Evolutionary conservation across 2,329 filamentous ascomycete species (phyloP).

Genomic region (Penicillium sp.): DNA sequence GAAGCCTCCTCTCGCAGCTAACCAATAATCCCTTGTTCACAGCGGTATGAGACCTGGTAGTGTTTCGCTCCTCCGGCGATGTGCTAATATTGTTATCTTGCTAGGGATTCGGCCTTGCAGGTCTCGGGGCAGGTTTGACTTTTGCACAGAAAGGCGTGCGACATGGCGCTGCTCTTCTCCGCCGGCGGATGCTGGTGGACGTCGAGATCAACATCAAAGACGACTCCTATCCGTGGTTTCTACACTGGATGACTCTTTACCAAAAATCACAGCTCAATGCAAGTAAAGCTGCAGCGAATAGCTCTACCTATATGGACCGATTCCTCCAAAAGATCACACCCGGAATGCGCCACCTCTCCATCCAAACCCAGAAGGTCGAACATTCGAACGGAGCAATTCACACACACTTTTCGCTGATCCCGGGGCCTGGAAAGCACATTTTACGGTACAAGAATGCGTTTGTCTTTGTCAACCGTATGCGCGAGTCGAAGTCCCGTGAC

Average conservation of each 20-base stretch:
- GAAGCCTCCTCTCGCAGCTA: conserved; percentile 44
- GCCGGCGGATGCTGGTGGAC: conserved; percentile 84
- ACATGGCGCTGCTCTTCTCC: conserved; percentile 68
- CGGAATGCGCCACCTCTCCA: conserved; percentile 61
- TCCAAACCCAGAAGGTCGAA: conserved; percentile 61
- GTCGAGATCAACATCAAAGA: conserved; percentile 95
- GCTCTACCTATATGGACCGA: conserved; percentile 47
- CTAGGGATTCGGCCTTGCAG: conserved; percentile 83
- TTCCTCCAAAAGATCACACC: conserved; percentile 58
- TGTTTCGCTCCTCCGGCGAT: neutral
- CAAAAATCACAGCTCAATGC: conserved; percentile 60
- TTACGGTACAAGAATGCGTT: conserved; percentile 84
- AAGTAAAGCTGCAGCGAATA: conserved; percentile 47
- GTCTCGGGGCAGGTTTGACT: conserved; percentile 76
- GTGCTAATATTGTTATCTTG: conserved; percentile 4
- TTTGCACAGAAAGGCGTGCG: conserved; percentile 76
- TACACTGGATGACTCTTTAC: conserved; percentile 89
- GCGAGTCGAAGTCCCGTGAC: conserved; percentile 76
- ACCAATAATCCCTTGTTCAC: conserved; percentile 51
- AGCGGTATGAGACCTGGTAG: conserved; percentile 35
- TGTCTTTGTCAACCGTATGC: conserved; percentile 80
- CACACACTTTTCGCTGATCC: conserved; percentile 83
- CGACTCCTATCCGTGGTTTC: conserved; percentile 87
- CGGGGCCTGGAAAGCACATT: conserved; percentile 85
- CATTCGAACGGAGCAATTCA: conserved; percentile 65